Evolutionary conservation across 2,329 filamentous ascomycete genomes (phyloP).

Genomic region (Phoma sp.): DNA sequence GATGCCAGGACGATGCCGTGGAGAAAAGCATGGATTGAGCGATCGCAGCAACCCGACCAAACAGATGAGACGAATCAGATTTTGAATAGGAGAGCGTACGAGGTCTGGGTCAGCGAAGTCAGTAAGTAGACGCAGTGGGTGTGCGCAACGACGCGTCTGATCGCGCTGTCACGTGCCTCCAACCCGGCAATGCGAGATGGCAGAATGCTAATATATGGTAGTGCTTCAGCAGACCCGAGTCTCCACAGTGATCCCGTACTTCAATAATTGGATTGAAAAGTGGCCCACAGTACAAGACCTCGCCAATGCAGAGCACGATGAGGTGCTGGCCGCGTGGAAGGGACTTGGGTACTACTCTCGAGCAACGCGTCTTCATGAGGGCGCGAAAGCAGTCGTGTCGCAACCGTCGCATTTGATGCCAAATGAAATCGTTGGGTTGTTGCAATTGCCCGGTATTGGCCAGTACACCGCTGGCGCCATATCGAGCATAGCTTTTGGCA

Average conservation of each 20-base stretch:
- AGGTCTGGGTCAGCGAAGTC: conserved; percentile 72
- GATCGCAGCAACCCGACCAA: conserved; percentile 34
- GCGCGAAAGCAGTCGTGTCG: conserved; percentile 59
- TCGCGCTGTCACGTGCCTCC: conserved; percentile 32
- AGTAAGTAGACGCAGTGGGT: conserved; percentile 49
- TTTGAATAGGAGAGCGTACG: conserved; percentile 65
- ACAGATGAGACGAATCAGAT: conserved; percentile 45
- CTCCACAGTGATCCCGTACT: conserved; percentile 68
- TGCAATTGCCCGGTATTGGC: conserved; percentile 66
- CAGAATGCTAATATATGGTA: conserved; percentile 5
- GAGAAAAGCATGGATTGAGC: conserved; percentile 65
- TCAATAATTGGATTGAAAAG: conserved; percentile 66
- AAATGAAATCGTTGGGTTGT: conserved; percentile 53
- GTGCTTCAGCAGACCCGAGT: conserved; percentile 72
- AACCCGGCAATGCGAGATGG: background rate
- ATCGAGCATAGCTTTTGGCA: conserved; percentile 68
- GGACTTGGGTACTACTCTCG: conserved; percentile 71
- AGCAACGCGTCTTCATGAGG: conserved; percentile 67
- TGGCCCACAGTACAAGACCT: conserved; percentile 68
- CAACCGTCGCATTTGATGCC: conserved; percentile 50
- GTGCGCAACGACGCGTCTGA: background rate
- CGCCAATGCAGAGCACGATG: conserved; percentile 61
- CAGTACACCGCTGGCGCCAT: conserved; percentile 70
- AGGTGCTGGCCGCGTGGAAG: conserved; percentile 66
- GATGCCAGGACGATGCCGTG: conserved; percentile 47